Base-by-base conservation (phyloP, 768 basidiomycete species). In the Rubroboletus satanas region DNA sequence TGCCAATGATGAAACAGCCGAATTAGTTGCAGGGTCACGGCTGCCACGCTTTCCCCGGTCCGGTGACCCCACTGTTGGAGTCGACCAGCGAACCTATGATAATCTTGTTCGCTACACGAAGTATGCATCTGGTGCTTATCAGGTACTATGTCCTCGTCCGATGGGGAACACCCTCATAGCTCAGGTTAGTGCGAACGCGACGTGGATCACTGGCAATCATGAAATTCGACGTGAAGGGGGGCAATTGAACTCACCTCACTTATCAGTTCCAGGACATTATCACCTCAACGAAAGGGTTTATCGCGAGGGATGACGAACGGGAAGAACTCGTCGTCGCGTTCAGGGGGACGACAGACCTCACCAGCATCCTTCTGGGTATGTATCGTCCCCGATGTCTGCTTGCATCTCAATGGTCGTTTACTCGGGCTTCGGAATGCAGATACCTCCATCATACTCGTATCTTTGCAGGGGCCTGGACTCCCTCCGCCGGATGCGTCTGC, bases 41-140 rank as follows among this genome's bases (percentile, higher is more conserved):
- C 67, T 59, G 62, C 69, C 67, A 39, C 61, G 35, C 43, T 66
- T 70, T 41, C 68, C 70, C 32, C 63, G 52, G 18, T 49, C 56
- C 28, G 49, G 57, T 31, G 68, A 71, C 32, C 55, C 60, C 14
- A 43, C 53, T 15, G 54, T 44, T 7, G 74, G 73, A 4, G 70
- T 79, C 39, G 64, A 71, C 44, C 67, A 72, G 28, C 49, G 61
- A 18, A 67, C 73, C 1, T 81, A 78, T 52, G 63, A 74, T 42
- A 65, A 79, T 45, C 71, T 82, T 33, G 74, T 74, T 52, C 71
- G 67, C 14, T 80, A 76, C 58, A 71, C 76, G 1, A 79, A 78
- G 60, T 82, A 80, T 58, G 75, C 81, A 7, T 81, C 79, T 7
- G 78, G 78, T 2, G 74, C 73, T 17, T 81, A 81, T 57, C 78